Base-by-base conservation (phyloP, 345 rosid genomes). In the Microcos paniculata region DNA sequence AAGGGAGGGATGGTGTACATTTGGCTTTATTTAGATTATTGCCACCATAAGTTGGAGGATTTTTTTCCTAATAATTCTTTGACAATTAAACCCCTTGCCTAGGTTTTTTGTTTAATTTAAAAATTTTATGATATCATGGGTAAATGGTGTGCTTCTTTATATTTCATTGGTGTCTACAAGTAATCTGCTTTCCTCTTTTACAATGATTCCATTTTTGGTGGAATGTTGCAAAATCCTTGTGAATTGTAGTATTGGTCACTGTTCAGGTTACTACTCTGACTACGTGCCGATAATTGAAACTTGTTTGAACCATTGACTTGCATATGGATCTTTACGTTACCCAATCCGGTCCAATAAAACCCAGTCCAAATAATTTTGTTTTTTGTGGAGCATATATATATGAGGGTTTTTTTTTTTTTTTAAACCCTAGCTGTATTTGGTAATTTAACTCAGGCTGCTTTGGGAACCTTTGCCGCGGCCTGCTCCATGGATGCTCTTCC, bases 381-480 rank as follows among this genome's bases (percentile, higher is more conserved):
- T 49, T 71, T 57, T 40, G 28, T 14, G 65, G 21, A 13, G 48
- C 35, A 26, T 72, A 38, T 56, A 56, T 16, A 56, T 45, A 71
- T 40, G 30, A 56, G 53, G 40, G 16, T 23, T 40, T 58, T 31
- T 58, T 74, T 23, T 40, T 58, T 31, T 58, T 74, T 74, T 53
- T n/a, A 10, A 67, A 76, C 58, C 79, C 67, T 76, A 56, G 30
- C 30, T 30, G 1, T 35, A 13, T 67, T 7, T n/a, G 19, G 30
- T 49, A 62, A 53, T 58, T 57, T 38, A 26, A 51, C 56, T 55
- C 46, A 19, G 18, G 78, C 56, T 61, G 70, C 77, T 48, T 46
- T 14, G 46, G 2, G 10, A 74, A 33, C 15, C 77, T 45, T 26
- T 55, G n/a, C 66, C 40, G 65, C 66, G 43, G 79, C 26, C 61